A percentile compares a stretch with the other conserved stretches of the same genome.
Conservation (phyloP, 192 early-diverging fungal species). For the Backusella australiensis region DNA sequence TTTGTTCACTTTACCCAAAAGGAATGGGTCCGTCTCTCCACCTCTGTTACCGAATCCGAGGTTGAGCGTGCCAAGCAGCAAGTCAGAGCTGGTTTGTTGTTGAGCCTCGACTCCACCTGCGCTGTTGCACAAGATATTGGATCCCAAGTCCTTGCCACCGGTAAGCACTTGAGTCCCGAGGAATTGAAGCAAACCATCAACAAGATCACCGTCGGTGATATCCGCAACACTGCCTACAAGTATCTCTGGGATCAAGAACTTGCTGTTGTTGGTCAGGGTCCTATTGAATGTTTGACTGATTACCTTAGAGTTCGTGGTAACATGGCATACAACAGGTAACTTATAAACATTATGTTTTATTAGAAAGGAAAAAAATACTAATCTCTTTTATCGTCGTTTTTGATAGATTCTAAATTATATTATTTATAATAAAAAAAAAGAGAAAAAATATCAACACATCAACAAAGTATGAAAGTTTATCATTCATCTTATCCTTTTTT, state of each 20-base stretch:
- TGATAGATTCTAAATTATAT: constrained; percentile 14
- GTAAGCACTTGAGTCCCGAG: constrained; percentile 85
- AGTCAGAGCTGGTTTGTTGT: constrained; percentile 90
- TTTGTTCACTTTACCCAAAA: constrained; percentile 86
- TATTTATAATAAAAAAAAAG: constrained; percentile 7
- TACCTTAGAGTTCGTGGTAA: constrained; percentile 86
- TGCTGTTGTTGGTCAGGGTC: constrained; percentile 75
- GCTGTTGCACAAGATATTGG: constrained; percentile 98
- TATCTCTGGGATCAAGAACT: constrained; percentile 94
- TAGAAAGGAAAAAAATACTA: background rate
- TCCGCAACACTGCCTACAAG: constrained; percentile 83
- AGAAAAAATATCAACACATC: background rate
- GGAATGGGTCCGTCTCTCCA: constrained; percentile 93
- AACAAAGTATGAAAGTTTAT: background rate
- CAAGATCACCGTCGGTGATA: constrained; percentile 76
- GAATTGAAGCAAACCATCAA: constrained; percentile 88
- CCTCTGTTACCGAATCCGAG: constrained; percentile 82
- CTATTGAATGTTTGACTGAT: constrained; percentile 91
- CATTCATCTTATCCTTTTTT: constrained; percentile 3
- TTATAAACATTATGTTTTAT: background rate
- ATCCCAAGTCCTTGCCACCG: constrained; percentile 89
- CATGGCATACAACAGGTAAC: constrained; percentile 78
- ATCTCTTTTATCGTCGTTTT: background rate
- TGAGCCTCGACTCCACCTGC: constrained; percentile 89
- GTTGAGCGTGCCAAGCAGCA: constrained; percentile 99